phyloP scores from a whole-genome alignment of 768 basidiomycete genomes.

The Macrolepiota dolichaula region DNA sequence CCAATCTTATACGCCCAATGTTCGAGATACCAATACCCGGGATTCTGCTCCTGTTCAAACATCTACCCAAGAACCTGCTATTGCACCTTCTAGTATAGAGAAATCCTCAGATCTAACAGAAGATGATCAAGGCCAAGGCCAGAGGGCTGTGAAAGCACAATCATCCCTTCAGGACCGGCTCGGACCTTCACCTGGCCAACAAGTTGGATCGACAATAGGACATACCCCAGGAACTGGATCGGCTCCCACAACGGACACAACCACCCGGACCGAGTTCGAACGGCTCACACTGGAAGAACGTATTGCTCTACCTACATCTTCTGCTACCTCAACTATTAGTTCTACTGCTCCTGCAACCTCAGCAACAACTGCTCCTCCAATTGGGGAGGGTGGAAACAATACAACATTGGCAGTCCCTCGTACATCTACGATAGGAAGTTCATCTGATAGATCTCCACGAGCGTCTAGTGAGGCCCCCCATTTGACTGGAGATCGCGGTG shows the following conservation, averaged over 20 bases:
- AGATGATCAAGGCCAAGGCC: not conserved
- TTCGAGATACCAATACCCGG: not conserved
- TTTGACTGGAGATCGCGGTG: not conserved
- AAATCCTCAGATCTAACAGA: not conserved
- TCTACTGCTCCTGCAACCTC: not conserved
- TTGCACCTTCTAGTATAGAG: not conserved
- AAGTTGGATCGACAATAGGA: not conserved
- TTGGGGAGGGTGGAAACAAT: not conserved
- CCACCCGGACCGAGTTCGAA: constrained; percentile 1
- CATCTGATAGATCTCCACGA: not conserved
- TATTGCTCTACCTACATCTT: not conserved
- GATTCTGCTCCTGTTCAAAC: not conserved
- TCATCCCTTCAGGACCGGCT: constrained; percentile 9
- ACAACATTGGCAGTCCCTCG: not conserved
- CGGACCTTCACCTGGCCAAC: constrained; percentile 3
- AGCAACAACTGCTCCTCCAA: not conserved
- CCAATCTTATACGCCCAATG: not conserved
- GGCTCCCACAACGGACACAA: not conserved
- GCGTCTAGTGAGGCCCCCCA: not conserved
- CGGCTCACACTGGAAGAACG: constrained; percentile 6
- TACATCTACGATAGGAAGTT: not conserved
- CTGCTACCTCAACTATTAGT: not conserved
- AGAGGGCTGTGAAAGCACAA: not conserved
- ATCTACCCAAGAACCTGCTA: not conserved
- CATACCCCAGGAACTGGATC: not conserved